phyloP scores from a whole-genome alignment of 2,329 filamentous ascomycete species.

The Aphanocladium album region DNA sequence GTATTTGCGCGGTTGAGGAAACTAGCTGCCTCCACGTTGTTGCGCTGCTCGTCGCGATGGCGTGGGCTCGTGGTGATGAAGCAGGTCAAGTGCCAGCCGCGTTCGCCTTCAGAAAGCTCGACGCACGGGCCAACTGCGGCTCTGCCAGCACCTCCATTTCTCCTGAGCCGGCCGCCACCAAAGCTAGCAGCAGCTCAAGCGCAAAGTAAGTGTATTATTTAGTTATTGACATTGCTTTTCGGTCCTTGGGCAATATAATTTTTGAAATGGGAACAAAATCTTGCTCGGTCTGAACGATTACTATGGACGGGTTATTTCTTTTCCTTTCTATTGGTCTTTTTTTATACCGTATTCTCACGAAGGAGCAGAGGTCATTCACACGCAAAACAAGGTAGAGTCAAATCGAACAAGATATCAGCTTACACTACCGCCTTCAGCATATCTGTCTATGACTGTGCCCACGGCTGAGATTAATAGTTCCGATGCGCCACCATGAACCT shows the following conservation, averaged over 20 bases:
- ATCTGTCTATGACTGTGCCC: neutral
- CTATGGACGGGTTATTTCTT: too few relatives aligned
- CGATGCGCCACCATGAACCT: constrained; percentile 2
- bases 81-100: constrained; percentile 5
- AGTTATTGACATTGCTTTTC: too few relatives aligned
- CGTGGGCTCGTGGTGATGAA: constrained; percentile 5
- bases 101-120: constrained; percentile 1
- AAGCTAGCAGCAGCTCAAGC: neutral
- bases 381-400: neutral
- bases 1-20: neutral
- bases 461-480: neutral
- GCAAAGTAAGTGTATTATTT: too few relatives aligned
- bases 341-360: neutral
- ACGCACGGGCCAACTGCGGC: constrained; percentile 11
- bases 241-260: too few relatives aligned
- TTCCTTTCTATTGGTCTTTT: neutral
- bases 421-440: neutral
- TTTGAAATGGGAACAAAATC: too few relatives aligned
- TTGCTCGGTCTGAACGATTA: too few relatives aligned
- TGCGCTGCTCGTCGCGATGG: constrained; percentile 4
- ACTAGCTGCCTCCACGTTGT: neutral
- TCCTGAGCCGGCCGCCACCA: neutral
- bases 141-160: neutral
- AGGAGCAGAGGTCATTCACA: neutral
- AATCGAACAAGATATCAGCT: neutral